Evolutionary conservation across 345 rosid species (phyloP), one percentile per base, ranked within the genome.

Genomic region (Crucihimalaya himalaica): DNA sequence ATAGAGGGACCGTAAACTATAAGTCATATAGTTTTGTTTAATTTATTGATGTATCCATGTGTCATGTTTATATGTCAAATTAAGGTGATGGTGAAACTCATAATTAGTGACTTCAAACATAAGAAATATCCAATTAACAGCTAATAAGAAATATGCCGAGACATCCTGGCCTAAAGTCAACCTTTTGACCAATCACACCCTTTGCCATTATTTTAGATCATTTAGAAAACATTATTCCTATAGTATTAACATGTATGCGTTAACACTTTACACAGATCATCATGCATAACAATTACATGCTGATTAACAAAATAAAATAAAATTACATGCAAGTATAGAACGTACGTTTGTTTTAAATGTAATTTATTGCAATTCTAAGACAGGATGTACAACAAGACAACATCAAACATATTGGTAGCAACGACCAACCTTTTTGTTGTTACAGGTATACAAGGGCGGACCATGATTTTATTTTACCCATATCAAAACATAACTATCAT

Each of bases 51-150:
- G 20, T 14, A 47, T 35, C 5, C n/a, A 23, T 35, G 66, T 66
- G 78, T 57, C 67, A 28, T 74, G 53, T 66, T 64, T 65, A 56
- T 56, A 47, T 45, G 66, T 29, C 18, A 46, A 29, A 18, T 52
- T 52, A 42, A 64, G n/a, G n/a, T 57, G 57, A 55, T 54, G 2
- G 15, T 54, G 27, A 42, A 20, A 29, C 56, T 72, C 63, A 53
- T 42, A 7, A 53, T n/a, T n/a, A n/a, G n/a, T n/a, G 47, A 15
- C 47, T 43, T 43, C 19, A 43, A 18, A 15, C 42, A 15, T 23
- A 56, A 31, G 6, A 70, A n/a, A 11, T 35, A 23, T 39, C 65
- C 12, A 72, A 3, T 35, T 35, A 47, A 48, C 59, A 71, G 61
- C 50, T 61, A 42, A 29, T 11, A 6, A 53, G 34, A 20, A 31